phyloP scores from a whole-genome alignment of 768 basidiomycete genomes.

The Suillus luteus region DNA sequence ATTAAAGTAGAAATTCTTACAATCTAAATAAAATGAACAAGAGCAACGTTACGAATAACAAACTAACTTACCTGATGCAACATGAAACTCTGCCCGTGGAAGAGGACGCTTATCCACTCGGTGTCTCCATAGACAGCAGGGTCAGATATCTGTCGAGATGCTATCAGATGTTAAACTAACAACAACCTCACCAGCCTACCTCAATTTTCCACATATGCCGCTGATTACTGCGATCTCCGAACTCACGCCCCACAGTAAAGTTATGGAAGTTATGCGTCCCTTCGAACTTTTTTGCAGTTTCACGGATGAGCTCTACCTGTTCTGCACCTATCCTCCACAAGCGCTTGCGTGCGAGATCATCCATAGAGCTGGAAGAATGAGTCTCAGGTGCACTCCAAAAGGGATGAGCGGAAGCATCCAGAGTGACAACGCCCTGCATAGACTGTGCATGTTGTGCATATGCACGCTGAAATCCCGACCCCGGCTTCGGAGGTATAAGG shows the following conservation, averaged over 20 bases:
- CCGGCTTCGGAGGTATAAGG: conserved; percentile 86
- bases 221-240: conserved; percentile 77
- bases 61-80: conserved; percentile 81
- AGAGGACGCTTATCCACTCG: conserved; percentile 92
- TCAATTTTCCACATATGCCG: conserved; percentile 89
- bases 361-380: conserved; percentile 46
- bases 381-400: conserved; percentile 59
- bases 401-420: conserved; percentile 40
- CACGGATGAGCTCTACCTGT: conserved; percentile 58
- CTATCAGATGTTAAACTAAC: background rate
- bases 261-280: conserved; percentile 98
- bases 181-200: conserved; percentile 39
- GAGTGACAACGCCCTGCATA: conserved; percentile 21
- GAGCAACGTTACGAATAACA: conserved; percentile 23
- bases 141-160: conserved; percentile 60
- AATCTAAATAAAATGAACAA: conserved; percentile 28
- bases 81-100: conserved; percentile 99
- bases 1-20: conserved; percentile 23
- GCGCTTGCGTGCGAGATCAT: conserved; percentile 67
- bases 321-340: conserved; percentile 64
- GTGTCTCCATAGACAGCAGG: conserved; percentile 89
- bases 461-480: conserved; percentile 55
- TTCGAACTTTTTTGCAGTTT: conserved; percentile 62
- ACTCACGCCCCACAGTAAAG: conserved; percentile 89
- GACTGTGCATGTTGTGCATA: conserved; percentile 38